phyloP scores from a whole-genome alignment of 169 alveolate species.

The Sarcocystis neurona region DNA sequence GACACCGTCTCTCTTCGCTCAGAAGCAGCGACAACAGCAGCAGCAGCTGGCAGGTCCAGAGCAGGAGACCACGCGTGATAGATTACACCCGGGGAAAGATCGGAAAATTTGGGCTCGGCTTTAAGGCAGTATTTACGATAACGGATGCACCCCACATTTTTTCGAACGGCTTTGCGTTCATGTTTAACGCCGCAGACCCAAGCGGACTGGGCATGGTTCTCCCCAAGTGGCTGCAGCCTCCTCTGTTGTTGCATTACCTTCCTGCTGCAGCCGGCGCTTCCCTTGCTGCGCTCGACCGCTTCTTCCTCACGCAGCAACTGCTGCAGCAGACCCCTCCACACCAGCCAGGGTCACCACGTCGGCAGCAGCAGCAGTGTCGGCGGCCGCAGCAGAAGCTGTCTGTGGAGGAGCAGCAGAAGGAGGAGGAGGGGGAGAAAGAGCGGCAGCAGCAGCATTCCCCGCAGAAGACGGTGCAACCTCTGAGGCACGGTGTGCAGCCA shows the following conservation, averaged over 20 bases:
- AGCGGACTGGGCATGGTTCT: slow-evolving; percentile 65
- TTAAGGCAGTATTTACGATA: slow-evolving; percentile 72
- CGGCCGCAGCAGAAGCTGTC: not conserved
- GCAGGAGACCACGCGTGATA: not conserved
- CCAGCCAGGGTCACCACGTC: not conserved
- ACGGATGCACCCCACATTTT: slow-evolving; percentile 71
- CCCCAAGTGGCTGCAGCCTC: slow-evolving; percentile 53
- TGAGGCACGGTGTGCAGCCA: too few species aligned
- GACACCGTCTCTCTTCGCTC: too few species aligned
- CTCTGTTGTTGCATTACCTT: not conserved
- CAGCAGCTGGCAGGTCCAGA: slow-evolving; percentile 28
- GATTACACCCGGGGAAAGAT: slow-evolving; percentile 32
- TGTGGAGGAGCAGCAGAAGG: not conserved
- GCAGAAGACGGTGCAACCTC: too few species aligned
- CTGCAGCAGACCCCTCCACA: not conserved
- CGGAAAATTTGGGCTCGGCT: slow-evolving; percentile 76
- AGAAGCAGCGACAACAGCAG: too few species aligned
- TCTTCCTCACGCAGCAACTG: not conserved
- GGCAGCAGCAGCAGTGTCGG: slow-evolving; percentile 1
- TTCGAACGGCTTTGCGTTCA: slow-evolving; percentile 63
- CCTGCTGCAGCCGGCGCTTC: slow-evolving; percentile 45
- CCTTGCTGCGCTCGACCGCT: not conserved
- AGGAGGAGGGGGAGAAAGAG: not conserved
- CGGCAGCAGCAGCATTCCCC: not conserved
- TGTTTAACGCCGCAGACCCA: slow-evolving; percentile 53